phyloP scores from a whole-genome alignment of 2,329 filamentous ascomycete species.

The Aspergillus sp. region DNA sequence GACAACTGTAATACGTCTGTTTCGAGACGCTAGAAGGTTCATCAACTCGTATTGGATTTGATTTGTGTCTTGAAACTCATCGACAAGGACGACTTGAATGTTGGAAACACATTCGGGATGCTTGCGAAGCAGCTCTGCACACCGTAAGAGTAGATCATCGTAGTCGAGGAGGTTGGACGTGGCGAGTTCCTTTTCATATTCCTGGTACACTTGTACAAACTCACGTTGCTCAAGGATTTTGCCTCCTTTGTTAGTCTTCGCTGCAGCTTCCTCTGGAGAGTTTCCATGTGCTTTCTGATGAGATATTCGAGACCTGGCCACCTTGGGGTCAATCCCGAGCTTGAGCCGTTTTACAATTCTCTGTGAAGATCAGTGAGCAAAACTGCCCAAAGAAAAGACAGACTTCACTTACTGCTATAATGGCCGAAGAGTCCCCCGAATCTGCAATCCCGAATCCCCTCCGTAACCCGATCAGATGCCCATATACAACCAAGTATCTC shows the following conservation, averaged over 20 bases:
- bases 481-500: conserved; percentile 82
- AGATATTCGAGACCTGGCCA: conserved; percentile 76
- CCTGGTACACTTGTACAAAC: conserved; percentile 68
- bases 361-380: conserved; percentile 30
- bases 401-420: conserved; percentile 61
- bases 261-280: conserved; percentile 49
- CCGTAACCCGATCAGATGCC: conserved; percentile 78
- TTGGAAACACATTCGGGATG: conserved; percentile 84
- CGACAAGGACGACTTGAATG: conserved; percentile 87
- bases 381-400: not conserved
- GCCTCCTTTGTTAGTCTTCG: conserved; percentile 37
- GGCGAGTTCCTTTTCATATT: conserved; percentile 77
- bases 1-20: conserved; percentile 84
- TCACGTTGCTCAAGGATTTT: conserved; percentile 63
- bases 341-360: conserved; percentile 79
- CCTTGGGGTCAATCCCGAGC: conserved; percentile 69
- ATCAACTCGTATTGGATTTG: conserved; percentile 93
- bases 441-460: conserved; percentile 92
- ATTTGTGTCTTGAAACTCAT: conserved; percentile 98
- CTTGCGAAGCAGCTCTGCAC: conserved; percentile 74
- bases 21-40: conserved; percentile 76
- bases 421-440: conserved; percentile 75
- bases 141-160: conserved; percentile 85
- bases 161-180: conserved; percentile 87
- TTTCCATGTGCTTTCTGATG: conserved; percentile 62